Evolutionary conservation across 768 basidiomycete species (phyloP), one percentile per base, ranked within the genome.

Genomic region (Rhizopogon salebrosus): DNA sequence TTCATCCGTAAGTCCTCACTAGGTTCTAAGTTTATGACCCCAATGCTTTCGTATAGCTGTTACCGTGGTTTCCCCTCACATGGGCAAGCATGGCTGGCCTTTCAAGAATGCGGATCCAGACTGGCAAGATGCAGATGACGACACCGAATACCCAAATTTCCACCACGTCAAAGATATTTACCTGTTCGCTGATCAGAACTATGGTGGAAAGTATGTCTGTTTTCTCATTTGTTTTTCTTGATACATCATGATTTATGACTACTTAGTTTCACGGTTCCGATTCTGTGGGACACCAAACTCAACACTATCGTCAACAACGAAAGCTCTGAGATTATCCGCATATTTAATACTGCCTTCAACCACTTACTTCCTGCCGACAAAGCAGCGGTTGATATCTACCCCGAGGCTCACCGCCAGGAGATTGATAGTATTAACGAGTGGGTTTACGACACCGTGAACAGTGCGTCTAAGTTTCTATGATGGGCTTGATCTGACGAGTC

Each of bases 261-360:
- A n/a, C n/a, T n/a, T n/a, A 83, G 88, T 34, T 92, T 92, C 75
- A 93, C 92, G 2, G 90, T 93, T 7, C 94, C 94, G 5, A 70
- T 92, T 31, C 75, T 99, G 6, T 99, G 92, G 91, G 97, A 98
- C 72, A 95, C 85, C 74, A 90, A 95, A 67, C 72, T 65, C 39
- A 72, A 85, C 41, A 88, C 87, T 37, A 88, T 98, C 59, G 97
- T 99, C 53, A 98, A 93, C 75, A 98, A 98, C 66, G 95, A 99
- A 65, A 87, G 85, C 58, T 84, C 89, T 2, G 95, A 98, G 71
- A 94, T 98, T 64, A 92, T 98, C 63, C 85, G 95, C 52, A 89
- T 95, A 7, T 80, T 98, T 72, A 98, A 99, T 70, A 77, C 79
- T 6, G 85, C 80, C 1, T 95, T 95, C 74, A 85, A 97, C 65